Base-by-base conservation (phyloP, 2,329 filamentous ascomycete species). In the Pleomassaria siparia region DNA sequence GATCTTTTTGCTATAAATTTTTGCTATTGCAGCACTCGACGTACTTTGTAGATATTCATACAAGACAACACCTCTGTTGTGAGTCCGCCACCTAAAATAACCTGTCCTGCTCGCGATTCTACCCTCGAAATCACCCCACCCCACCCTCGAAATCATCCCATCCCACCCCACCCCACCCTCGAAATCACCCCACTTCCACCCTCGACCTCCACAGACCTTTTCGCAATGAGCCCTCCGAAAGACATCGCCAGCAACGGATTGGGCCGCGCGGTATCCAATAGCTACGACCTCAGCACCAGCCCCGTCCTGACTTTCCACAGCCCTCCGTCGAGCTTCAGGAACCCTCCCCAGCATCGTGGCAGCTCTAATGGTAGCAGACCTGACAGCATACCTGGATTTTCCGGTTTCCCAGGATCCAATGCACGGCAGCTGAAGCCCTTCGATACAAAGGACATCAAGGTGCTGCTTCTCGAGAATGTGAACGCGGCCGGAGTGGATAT, bases 361-460 rank as follows among this genome's bases (percentile, higher is more conserved):
- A 61, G 60, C 56, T 64, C 59, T 40, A 52, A 49, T 64, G 47
- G 73, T 68, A 44, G 68, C 76, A 40, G 70, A 60, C 49, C 74
- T 72, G 57, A 50, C 40, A 64, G 58, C 43, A 40, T 51, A 4
- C 21, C 46, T 15, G 25, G 7, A 4, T 7, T 13, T 6, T 2
- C 41, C 9, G 21, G 13, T 10, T 3, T 15, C 13, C 13, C 41
- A 18, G 21, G 21, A 3, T 6, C n/a, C 12, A 21, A 10, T 7
- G 62, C 76, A 9, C 96, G 96, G 75, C 87, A 87, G 59, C 77
- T 99, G 59, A 96, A 96, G 77, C 94, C 94, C 13, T 99, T 99
- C 75, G 87, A 92, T 68, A 94, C 91, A 18, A 85, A 92, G 67
- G 92, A 97, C 68, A 91, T 99, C 75, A 97, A 96, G 77, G 95